Evolutionary conservation across 2,329 filamentous ascomycete species (phyloP), one percentile per base, ranked within the genome.

Genomic region (Rhexocercosporidium sp.): DNA sequence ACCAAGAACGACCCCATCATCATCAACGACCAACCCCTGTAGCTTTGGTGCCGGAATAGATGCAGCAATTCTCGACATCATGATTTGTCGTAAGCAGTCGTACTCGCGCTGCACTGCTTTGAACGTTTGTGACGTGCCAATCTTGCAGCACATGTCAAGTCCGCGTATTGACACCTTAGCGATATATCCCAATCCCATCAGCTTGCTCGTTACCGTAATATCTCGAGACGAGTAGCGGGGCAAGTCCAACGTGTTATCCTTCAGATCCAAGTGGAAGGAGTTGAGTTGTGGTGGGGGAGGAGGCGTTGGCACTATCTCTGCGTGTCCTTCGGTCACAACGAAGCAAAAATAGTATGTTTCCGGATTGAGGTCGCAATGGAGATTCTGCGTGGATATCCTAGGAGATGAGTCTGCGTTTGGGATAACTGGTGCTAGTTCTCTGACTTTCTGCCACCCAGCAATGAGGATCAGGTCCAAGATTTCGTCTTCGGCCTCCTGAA

Each of bases 61-160:
- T 46, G 22, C 27, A 7, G 59, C 62, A 47, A 51, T 56, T 69
- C 67, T 44, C 39, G 64, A 71, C 16, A 59, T 37, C 18, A 49
- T 59, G 41, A 72, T 70, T 53, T 63, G 56, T 29, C 31, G 14
- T 25, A 72, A 62, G 51, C 64, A 67, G 12, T 71, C 56, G 39
- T 67, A 69, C 65, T 72, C 71, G 11, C 67, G 63, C 64, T 71
- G 67, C 29, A 72, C 63, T 27, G 66, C 69, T 53, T 62, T 46
- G 12, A 25, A 56, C 22, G 41, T 44, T 49, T 59, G 44, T 47
- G 49, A n/a, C 51, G 51, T 64, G 22, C 60, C 46, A 49, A 69
- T 67, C 64, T 70, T 72, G 62, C 64, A 72, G 59, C 64, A 71
- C 60, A 59, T 68, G 22, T 68, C 66, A 34, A 57, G 34, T 46